Evolutionary conservation across 192 early-diverging fungal genomes (phyloP).

Genomic region (Podila epicladia): DNA sequence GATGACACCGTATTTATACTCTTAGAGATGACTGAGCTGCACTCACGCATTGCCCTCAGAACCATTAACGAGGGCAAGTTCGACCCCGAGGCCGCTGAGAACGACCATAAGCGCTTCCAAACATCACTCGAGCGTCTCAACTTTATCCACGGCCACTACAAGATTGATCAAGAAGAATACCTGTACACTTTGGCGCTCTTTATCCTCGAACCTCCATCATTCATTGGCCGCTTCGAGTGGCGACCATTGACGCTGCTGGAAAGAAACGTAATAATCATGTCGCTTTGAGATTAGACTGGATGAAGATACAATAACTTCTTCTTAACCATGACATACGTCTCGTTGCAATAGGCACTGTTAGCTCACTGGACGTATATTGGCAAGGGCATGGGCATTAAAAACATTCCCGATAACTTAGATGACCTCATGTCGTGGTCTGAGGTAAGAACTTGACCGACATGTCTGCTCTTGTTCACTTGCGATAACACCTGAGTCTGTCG

Average conservation of each 20-base stretch:
- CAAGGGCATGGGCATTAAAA: conserved; percentile 27
- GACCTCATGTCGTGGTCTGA: conserved; percentile 14
- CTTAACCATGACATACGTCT: background rate
- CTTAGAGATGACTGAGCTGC: conserved; percentile 39
- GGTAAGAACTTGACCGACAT: background rate
- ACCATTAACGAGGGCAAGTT: conserved; percentile 11
- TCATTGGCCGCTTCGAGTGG: conserved; percentile 50
- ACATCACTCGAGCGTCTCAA: conserved; percentile 44
- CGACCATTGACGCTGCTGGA: conserved; percentile 43
- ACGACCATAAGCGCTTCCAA: conserved; percentile 22
- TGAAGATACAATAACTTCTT: background rate
- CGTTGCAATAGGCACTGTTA: background rate
- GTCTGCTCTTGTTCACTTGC: background rate
- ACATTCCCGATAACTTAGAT: conserved; percentile 20
- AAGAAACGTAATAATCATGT: conserved; percentile 38
- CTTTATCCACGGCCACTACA: conserved; percentile 51
- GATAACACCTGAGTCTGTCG: too few relatives aligned
- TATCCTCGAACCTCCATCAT: conserved; percentile 34
- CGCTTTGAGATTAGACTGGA: background rate
- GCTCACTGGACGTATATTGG: conserved; percentile 12
- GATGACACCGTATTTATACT: conserved; percentile 51
- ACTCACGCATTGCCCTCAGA: conserved; percentile 28
- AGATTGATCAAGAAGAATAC: conserved; percentile 53
- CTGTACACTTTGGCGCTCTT: conserved; percentile 52
- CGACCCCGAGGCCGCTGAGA: conserved; percentile 4